Evolutionary conservation across 129 eudicot species (phyloP).

Genomic region (Logfia minima): DNA sequence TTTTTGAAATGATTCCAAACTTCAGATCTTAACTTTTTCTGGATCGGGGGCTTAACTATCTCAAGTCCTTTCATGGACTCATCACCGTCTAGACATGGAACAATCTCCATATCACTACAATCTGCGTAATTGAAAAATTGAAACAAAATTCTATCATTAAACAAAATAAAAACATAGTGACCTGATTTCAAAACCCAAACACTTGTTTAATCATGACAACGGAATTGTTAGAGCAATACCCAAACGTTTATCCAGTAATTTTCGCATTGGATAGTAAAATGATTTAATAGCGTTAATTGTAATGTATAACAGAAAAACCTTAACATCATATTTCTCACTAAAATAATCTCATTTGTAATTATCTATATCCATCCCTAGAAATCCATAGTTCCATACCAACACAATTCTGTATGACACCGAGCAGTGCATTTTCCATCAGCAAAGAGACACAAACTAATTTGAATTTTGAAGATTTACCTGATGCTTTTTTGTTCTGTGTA

Average conservation of each 20-base stretch:
- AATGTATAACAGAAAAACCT: background rate
- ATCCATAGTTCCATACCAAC: background rate
- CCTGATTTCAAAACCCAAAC: background rate
- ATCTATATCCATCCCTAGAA: too few relatives aligned
- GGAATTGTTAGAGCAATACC: background rate
- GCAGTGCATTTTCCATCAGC: constrained; percentile 13
- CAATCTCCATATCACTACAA: constrained; percentile 14
- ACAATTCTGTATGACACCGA: background rate
- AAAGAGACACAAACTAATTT: constrained; percentile 14
- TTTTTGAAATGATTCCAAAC: constrained; percentile 29
- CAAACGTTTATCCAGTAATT: background rate
- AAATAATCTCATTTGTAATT: background rate
- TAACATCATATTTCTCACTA: background rate
- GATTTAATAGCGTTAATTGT: background rate
- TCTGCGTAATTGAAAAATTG: constrained; percentile 15
- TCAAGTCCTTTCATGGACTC: constrained; percentile 1
- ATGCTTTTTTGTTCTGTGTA: constrained; percentile 46
- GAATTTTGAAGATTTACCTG: constrained; percentile 36
- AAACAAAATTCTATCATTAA: background rate
- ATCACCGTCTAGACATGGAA: constrained; percentile 12
- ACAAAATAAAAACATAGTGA: background rate
- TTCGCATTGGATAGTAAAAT: background rate
- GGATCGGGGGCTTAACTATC: background rate
- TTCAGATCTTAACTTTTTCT: background rate
- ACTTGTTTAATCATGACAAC: background rate